Evolutionary conservation across 2,329 filamentous ascomycete species (phyloP), one percentile per base, ranked within the genome.

Genomic region (Alternaria sp.): DNA sequence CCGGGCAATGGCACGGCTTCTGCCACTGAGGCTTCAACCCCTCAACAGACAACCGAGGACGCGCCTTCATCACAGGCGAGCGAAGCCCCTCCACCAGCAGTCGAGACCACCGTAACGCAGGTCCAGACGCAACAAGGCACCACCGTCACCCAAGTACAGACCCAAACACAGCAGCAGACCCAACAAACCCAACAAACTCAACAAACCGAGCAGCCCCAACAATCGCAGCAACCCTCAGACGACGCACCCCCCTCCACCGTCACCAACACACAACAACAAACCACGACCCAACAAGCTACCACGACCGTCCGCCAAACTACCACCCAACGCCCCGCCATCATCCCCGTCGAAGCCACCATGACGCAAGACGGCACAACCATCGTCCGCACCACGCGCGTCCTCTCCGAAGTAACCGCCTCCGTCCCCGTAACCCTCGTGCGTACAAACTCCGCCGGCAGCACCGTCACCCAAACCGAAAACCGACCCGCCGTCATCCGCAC

Each of bases 361-460:
- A 83, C 80, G 15, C 67, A 80, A 61, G 68, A 69, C 28, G 82
- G 82, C 63, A 73, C 65, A 28, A 71, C 76, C 10, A 62, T 73
- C 4, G 70, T 79, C 7, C 68, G 77, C n/a, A 81, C 82, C 5
- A 81, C 78, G 6, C 73, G 76, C 6, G 79, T 81, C 54, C 78
- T 84, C 58, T 76, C 78, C 54, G 74, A 81, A 44, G 73, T 81
- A 36, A 79, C 76, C 19, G 80, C 79, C 49, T 79, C 78, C 2
- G 79, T 81, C 57, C 73, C 71, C 13, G 72, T 82, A 4, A 69
- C 74, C 32, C 66, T 83, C 13, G 78, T 77, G 4, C 75, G 70
- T n/a, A 84, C 83, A 47, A 76, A 84, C 70, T 59, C 65, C 40
- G 54, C 71, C 11, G 82, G 83, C 65, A 65, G 70, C 28, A 77